A percentile compares a stretch with the other conserved stretches of the same genome.
Evolutionary conservation across 2,329 filamentous ascomycete species (phyloP).

Genomic region (Penicillium nordicum): DNA sequence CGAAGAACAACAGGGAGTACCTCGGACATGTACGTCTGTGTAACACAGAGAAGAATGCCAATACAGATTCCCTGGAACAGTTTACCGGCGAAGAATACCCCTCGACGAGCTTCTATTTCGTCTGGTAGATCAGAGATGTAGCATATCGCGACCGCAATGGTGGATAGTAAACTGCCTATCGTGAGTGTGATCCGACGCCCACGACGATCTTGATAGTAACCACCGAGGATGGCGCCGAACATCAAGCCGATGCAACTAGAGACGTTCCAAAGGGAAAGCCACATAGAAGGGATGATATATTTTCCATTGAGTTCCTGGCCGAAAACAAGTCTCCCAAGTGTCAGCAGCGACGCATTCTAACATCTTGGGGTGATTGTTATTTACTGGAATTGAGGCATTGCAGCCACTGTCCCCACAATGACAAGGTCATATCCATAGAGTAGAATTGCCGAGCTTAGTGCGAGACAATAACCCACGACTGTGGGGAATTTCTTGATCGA

Average conservation of each 20-base stretch:
- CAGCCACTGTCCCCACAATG: constrained; percentile 26
- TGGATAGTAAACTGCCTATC: constrained; percentile 35
- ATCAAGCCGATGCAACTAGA: constrained; percentile 38
- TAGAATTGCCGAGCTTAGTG: constrained; percentile 21
- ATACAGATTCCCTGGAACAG: constrained; percentile 45
- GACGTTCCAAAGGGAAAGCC: constrained; percentile 45
- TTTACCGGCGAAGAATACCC: constrained; percentile 45
- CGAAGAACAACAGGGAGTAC: constrained; percentile 45
- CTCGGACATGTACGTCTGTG: constrained; percentile 50
- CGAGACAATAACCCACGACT: constrained; percentile 17
- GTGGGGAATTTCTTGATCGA: constrained; percentile 15
- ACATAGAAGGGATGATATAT: constrained; percentile 40
- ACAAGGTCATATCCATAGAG: constrained; percentile 30
- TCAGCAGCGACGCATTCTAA: background rate
- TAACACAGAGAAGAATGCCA: constrained; percentile 43
- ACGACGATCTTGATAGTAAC: constrained; percentile 38
- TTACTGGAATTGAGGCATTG: constrained; percentile 30
- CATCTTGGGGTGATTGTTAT: background rate
- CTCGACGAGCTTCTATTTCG: constrained; percentile 27
- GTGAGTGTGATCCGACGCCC: constrained; percentile 38
- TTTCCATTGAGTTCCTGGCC: constrained; percentile 27
- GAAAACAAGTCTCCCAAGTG: constrained; percentile 21
- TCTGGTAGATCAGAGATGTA: constrained; percentile 19
- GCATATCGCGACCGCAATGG: constrained; percentile 29
- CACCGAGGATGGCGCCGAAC: constrained; percentile 37